phyloP scores from a whole-genome alignment of 371 early-diverging fungal species.

The Syncephalastrum monosporum region DNA sequence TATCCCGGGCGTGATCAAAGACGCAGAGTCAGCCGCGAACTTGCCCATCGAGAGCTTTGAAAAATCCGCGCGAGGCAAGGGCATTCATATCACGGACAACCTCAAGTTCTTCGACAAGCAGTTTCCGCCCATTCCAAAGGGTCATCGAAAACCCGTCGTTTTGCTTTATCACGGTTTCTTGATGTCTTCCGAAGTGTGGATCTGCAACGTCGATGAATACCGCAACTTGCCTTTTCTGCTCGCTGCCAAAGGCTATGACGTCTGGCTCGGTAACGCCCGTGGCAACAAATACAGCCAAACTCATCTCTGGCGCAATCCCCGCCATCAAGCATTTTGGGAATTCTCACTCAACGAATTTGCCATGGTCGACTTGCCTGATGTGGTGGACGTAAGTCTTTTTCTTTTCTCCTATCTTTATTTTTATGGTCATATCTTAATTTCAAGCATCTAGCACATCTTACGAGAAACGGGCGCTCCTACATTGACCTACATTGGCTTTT shows the following conservation, averaged over 20 bases:
- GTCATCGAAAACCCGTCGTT: constrained; percentile 73
- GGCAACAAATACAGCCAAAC: constrained; percentile 96
- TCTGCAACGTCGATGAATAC: constrained; percentile 73
- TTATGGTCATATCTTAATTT: background rate
- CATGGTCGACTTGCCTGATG: constrained; percentile 82
- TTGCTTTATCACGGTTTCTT: constrained; percentile 94
- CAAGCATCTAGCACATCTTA: constrained; percentile 68
- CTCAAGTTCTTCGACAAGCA: constrained; percentile 27
- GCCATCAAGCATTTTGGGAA: constrained; percentile 85
- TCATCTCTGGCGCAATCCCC: constrained; percentile 68
- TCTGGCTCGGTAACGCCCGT: constrained; percentile 96
- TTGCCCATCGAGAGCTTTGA: constrained; percentile 5
- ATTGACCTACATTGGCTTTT: constrained; percentile 94
- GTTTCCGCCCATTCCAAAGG: constrained; percentile 16
- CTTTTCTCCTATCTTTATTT: background rate
- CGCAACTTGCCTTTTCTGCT: constrained; percentile 71
- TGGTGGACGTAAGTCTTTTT: constrained; percentile 65
- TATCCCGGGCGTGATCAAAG: constrained; percentile 50
- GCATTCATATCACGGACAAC: constrained; percentile 34
- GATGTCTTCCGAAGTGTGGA: constrained; percentile 92
- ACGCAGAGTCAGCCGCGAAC: constrained; percentile 7
- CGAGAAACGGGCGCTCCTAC: constrained; percentile 71
- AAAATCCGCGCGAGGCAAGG: constrained; percentile 7
- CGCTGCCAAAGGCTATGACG: constrained; percentile 89
- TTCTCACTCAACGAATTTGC: constrained; percentile 93